A percentile compares a stretch with the other conserved stretches of the same genome.
These are phyloP conservation scores for Acrodontium crateriforme DNA, from an alignment of 2,329 filamentous ascomycete species.

Conservation along the genomic window DNA sequence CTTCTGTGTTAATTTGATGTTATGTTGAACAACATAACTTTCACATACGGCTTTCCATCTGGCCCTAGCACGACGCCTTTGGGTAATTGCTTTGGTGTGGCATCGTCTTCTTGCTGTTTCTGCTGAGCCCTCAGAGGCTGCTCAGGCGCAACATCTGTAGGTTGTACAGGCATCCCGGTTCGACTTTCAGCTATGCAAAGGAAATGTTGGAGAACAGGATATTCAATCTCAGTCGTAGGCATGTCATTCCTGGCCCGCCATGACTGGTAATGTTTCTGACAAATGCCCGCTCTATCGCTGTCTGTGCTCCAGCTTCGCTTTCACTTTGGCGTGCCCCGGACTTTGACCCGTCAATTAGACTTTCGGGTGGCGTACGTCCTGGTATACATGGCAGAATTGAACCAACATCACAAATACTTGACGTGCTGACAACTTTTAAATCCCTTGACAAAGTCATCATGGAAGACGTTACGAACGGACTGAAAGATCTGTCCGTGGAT, in stretches of 20 bases:
- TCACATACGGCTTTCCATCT: constrained; percentile 72
- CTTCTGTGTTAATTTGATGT: too few species aligned
- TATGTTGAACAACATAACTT: too few species aligned
- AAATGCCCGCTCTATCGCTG: too few species aligned
- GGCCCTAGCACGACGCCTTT: constrained; percentile 64
- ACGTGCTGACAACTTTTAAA: too few species aligned
- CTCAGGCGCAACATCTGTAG: constrained; percentile 19
- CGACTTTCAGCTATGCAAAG: constrained; percentile 23
- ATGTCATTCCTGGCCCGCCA: constrained; percentile 11
- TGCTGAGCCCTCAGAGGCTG: constrained; percentile 11
- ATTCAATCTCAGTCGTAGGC: constrained; percentile 22
- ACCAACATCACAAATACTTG: too few species aligned
- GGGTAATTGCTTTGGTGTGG: constrained; percentile 41
- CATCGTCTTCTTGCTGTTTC: constrained; percentile 16
- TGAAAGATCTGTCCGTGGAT: constrained; percentile 13
- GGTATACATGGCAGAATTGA: too few species aligned
- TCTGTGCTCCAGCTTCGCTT: too few species aligned
- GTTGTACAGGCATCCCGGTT: constrained; percentile 25
- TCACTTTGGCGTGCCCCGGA: too few species aligned
- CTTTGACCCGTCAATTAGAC: too few species aligned
- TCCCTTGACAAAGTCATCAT: constrained; percentile 10
- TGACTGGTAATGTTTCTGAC: constrained; percentile 9
- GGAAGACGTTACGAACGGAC: constrained; percentile 13
- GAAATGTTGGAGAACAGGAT: constrained; percentile 26
- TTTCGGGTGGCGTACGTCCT: too few species aligned